Conservation (phyloP, 148 eudicot species). For the Amaranthus cruentus region DNA sequence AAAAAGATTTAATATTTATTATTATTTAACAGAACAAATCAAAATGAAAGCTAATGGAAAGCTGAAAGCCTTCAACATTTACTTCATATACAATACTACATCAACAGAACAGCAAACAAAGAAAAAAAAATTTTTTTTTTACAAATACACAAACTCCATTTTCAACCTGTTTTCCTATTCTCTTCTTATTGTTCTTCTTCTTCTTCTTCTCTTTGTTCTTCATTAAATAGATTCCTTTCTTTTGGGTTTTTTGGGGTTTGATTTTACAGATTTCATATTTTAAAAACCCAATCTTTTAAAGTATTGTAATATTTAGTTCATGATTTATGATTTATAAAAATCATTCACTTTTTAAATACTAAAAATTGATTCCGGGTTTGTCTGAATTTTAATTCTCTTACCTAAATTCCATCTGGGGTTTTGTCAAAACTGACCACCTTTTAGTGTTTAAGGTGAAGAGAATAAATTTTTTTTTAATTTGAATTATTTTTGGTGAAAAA, state of each 20-base stretch:
- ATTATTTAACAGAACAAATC: conserved; percentile 4
- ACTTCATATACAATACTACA: conserved; percentile 42
- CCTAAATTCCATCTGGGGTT: conserved; percentile 33
- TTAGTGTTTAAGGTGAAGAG: conserved; percentile 26
- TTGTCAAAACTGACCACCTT: conserved; percentile 23
- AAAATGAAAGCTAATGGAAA: conserved; percentile 30
- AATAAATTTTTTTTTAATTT: conserved; percentile 20
- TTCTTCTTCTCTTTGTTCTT: conserved; percentile 3
- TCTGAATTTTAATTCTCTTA: conserved; percentile 30
- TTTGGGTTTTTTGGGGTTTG: conserved; percentile 23
- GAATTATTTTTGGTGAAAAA: conserved; percentile 6
- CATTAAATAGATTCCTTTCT: conserved; percentile 50
- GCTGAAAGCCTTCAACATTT: conserved; percentile 43
- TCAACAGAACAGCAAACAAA: conserved; percentile 25
- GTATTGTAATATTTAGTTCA: conserved; percentile 23
- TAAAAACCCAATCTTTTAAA: conserved; percentile 32
- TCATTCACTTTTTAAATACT: conserved; percentile 16
- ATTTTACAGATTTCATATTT: conserved; percentile 24
- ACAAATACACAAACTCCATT: conserved; percentile 40
- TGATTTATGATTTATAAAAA: conserved; percentile 26
- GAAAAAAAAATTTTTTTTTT: conserved; percentile 31
- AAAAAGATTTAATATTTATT: not conserved
- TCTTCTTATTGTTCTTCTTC: conserved; percentile 8
- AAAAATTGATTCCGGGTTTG: conserved; percentile 31
- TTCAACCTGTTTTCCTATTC: conserved; percentile 66